Conservation (phyloP, 2,329 filamentous ascomycete species). For the Pseudocercospora ulei region DNA sequence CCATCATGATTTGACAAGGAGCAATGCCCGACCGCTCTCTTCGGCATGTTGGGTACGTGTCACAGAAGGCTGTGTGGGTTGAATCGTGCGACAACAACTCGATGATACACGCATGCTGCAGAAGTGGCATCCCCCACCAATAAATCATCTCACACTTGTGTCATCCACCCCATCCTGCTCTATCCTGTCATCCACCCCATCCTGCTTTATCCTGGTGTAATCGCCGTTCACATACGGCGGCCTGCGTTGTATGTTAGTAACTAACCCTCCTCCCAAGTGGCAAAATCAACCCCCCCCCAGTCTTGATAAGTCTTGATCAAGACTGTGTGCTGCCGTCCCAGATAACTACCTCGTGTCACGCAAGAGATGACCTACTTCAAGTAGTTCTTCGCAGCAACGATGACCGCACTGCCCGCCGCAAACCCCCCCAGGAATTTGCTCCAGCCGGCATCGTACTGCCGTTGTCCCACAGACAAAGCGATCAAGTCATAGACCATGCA, state of each 20-base stretch:
- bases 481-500: conserved; percentile 52
- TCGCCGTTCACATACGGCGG: conserved; percentile 30
- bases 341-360: neutral
- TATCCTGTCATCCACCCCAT: conserved; percentile 26
- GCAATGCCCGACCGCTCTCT: neutral
- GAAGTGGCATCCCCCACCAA: neutral
- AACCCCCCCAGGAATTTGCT: conserved; percentile 45
- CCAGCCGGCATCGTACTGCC: conserved; percentile 44
- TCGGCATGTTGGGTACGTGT: conserved; percentile 3
- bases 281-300: too few relatives aligned
- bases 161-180: conserved; percentile 16
- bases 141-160: too few relatives aligned
- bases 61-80: too few relatives aligned
- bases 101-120: too few relatives aligned
- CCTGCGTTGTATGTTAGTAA: conserved; percentile 17
- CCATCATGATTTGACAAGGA: too few relatives aligned
- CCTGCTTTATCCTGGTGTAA: conserved; percentile 25
- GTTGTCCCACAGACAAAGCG: conserved; percentile 47
- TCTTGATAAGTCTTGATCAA: neutral
- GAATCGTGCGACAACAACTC: too few relatives aligned
- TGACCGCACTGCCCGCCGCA: conserved; percentile 45
- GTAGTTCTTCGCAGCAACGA: conserved; percentile 47
- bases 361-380: conserved; percentile 42
- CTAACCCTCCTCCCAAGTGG: neutral
- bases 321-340: too few relatives aligned